phyloP scores from a whole-genome alignment of 2,329 filamentous ascomycete genomes.

The Blumeriella jaapii region DNA sequence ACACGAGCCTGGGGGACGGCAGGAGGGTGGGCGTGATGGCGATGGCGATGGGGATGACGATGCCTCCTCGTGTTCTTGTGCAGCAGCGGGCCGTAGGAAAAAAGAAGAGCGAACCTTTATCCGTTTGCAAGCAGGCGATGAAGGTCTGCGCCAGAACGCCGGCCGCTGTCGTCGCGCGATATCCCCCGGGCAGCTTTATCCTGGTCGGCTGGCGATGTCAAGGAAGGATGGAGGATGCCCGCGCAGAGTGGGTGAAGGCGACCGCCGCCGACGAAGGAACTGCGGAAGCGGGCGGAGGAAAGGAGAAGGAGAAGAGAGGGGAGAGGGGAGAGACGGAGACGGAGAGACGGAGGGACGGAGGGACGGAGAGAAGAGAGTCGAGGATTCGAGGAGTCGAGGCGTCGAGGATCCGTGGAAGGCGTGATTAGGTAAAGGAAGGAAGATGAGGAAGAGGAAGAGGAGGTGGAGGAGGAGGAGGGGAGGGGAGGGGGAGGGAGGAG shows the following conservation, averaged over 20 bases:
- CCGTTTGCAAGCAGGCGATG: too few species aligned
- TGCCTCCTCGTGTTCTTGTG: neutral
- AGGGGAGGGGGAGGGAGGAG: neutral
- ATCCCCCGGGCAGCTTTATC: too few species aligned
- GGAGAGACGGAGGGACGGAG: neutral
- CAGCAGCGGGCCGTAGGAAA: too few species aligned
- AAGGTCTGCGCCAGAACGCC: too few species aligned
- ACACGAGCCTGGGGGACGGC: neutral
- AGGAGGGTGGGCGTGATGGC: slow-evolving; percentile 6
- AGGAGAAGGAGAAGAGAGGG: neutral
- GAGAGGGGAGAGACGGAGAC: neutral
- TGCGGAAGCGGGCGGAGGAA: too few species aligned
- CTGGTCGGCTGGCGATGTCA: too few species aligned
- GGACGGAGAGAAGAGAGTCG: neutral
- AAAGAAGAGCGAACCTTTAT: too few species aligned
- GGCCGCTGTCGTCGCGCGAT: too few species aligned
- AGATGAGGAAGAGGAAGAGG: neutral
- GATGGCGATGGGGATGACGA: slow-evolving; percentile 2
- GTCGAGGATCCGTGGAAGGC: neutral
- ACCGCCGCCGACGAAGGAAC: too few species aligned
- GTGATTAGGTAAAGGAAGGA: neutral
- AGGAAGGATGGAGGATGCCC: too few species aligned
- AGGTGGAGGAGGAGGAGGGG: neutral
- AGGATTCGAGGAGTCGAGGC: neutral
- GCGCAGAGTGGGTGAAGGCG: too few species aligned